These are phyloP conservation scores for Cordyceps fumosorosea DNA, from an alignment of 2,329 filamentous ascomycete genomes.

Conservation along the genomic window DNA sequence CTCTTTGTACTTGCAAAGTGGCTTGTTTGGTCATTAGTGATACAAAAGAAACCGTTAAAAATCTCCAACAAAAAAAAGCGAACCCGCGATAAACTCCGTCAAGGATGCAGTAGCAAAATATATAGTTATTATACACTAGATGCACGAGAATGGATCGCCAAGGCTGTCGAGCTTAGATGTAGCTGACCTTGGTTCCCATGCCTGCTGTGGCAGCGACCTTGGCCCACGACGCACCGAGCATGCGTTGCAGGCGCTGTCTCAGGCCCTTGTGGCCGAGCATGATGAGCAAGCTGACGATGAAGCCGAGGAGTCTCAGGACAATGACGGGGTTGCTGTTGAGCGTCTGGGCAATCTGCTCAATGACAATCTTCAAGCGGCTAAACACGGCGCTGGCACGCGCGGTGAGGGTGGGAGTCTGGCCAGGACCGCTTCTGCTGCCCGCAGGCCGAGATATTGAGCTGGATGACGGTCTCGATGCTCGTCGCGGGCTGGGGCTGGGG, in stretches of 20 bases:
- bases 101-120: constrained; percentile 14
- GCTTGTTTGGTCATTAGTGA: constrained; percentile 8
- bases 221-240: constrained; percentile 65
- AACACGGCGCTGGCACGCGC: constrained; percentile 47
- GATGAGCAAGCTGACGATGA: constrained; percentile 70
- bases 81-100: constrained; percentile 9
- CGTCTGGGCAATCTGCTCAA: constrained; percentile 44
- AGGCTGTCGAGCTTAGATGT: constrained; percentile 56
- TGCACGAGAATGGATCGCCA: constrained; percentile 9
- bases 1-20: background rate
- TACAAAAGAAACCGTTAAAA: constrained; percentile 14
- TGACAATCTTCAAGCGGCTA: constrained; percentile 41
- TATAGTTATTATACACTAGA: constrained; percentile 18
- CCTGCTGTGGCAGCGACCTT: constrained; percentile 81
- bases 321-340: constrained; percentile 52
- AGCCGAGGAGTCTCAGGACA: constrained; percentile 61
- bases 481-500: constrained; percentile 1
- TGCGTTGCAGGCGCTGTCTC: constrained; percentile 63
- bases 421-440: constrained; percentile 21
- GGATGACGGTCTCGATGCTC: background rate
- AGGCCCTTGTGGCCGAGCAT: constrained; percentile 70
- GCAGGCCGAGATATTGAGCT: constrained; percentile 21
- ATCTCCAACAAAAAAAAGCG: background rate
- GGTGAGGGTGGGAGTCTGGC: constrained; percentile 31
- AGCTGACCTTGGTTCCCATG: constrained; percentile 97